Conservation (phyloP, 352 stramenopile species). For the Globisporangium canariense region DNA sequence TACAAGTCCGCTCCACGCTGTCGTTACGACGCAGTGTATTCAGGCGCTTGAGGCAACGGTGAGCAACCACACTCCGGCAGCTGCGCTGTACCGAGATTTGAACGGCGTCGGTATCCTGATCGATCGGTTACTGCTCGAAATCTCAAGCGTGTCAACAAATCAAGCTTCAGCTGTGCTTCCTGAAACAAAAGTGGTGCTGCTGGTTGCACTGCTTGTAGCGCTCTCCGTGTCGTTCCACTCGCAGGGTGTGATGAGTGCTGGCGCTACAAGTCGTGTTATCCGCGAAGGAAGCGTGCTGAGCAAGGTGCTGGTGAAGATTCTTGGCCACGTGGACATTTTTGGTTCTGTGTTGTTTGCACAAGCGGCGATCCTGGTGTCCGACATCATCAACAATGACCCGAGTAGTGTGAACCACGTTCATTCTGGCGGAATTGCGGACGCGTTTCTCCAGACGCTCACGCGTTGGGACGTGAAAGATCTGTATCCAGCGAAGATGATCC, state of each 20-base stretch:
- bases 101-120: constrained; percentile 85
- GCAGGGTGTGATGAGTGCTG: constrained; percentile 85
- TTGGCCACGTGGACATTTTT: constrained; percentile 90
- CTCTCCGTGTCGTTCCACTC: constrained; percentile 86
- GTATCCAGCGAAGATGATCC: constrained; percentile 42
- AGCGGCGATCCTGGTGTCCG: constrained; percentile 89
- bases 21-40: constrained; percentile 75
- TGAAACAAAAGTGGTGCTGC: constrained; percentile 62
- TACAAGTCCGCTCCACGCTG: constrained; percentile 54
- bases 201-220: constrained; percentile 68
- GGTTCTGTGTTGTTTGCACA: constrained; percentile 92
- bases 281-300: constrained; percentile 84
- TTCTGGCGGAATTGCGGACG: constrained; percentile 88
- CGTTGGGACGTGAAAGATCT: constrained; percentile 67
- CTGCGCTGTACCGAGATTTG: constrained; percentile 75
- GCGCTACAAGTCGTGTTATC: constrained; percentile 83
- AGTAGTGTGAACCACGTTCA: constrained; percentile 95
- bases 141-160: constrained; percentile 25
- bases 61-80: constrained; percentile 63
- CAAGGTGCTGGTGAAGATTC: constrained; percentile 86
- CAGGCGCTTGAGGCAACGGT: constrained; percentile 81
- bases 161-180: constrained; percentile 13
- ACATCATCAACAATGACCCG: constrained; percentile 97
- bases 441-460: constrained; percentile 91
- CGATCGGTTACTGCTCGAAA: constrained; percentile 66